Evolutionary conservation across 768 basidiomycete species (phyloP).

Genomic region (Chlorophyllum brunneum): DNA sequence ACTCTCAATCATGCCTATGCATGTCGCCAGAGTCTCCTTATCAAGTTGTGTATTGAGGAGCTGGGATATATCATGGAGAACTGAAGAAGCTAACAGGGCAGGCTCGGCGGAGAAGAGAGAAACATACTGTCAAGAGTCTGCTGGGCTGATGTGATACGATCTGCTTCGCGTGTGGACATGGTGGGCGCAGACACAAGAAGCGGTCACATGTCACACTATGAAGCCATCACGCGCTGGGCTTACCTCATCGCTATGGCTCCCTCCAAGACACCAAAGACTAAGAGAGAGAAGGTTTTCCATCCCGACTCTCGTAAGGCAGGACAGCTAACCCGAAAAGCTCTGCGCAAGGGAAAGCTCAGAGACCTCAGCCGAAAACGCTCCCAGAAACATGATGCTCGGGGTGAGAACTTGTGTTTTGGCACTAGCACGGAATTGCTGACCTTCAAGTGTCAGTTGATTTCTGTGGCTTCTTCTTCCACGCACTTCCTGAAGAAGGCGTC

Average conservation of each 20-base stretch:
- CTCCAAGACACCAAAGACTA: slow-evolving; percentile 35
- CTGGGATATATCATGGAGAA: slow-evolving; percentile 84
- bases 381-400: slow-evolving; percentile 52
- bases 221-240: too few species aligned
- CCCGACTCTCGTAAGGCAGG: slow-evolving; percentile 82
- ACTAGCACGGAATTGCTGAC: slow-evolving; percentile 12
- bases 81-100: slow-evolving; percentile 33
- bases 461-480: slow-evolving; percentile 73
- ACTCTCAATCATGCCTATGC: slow-evolving; percentile 88
- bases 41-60: slow-evolving; percentile 84
- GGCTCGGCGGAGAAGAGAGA: neutral
- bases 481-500: slow-evolving; percentile 55
- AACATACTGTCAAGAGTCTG: slow-evolving; percentile 68
- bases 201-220: too few species aligned
- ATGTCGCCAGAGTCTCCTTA: slow-evolving; percentile 88
- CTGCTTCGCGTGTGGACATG: slow-evolving; percentile 53
- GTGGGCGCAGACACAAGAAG: too few species aligned
- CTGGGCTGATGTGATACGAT: slow-evolving; percentile 60
- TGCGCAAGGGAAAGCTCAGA: slow-evolving; percentile 66
- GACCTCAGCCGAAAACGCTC: slow-evolving; percentile 50
- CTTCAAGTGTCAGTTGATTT: slow-evolving; percentile 48
- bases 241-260: slow-evolving; percentile 31
- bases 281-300: slow-evolving; percentile 80
- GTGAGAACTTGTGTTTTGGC: slow-evolving; percentile 28
- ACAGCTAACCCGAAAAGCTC: slow-evolving; percentile 62